These are phyloP conservation scores for Reticulascus tulasneorum DNA, from an alignment of 2,329 filamentous ascomycete species.

Conservation along the genomic window DNA sequence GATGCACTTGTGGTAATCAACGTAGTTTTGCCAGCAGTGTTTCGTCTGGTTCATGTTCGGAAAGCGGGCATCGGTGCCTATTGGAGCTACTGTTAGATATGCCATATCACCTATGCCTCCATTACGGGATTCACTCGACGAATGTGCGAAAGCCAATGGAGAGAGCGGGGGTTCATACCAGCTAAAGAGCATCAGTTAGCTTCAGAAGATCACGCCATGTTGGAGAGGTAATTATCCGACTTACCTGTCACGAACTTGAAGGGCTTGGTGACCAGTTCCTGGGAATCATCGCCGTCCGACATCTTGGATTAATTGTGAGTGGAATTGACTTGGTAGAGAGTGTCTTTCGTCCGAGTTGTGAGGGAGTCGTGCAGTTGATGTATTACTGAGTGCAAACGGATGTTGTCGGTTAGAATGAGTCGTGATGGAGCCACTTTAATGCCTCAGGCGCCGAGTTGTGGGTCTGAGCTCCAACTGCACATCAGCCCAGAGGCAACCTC, in stretches of 20 bases:
- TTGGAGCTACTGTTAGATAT: conserved; percentile 7
- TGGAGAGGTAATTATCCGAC: conserved; percentile 39
- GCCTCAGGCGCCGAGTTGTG: conserved; percentile 26
- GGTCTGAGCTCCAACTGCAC: conserved; percentile 9
- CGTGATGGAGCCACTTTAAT: conserved; percentile 17
- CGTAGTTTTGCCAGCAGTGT: conserved; percentile 99
- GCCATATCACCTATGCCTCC: neutral
- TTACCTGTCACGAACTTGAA: conserved; percentile 99
- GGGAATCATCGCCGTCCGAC: conserved; percentile 84
- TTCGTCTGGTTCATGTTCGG: conserved; percentile 98
- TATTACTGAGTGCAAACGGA: conserved; percentile 21
- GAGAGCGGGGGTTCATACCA: conserved; percentile 32
- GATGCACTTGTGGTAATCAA: conserved; percentile 99
- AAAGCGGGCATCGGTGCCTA: conserved; percentile 98
- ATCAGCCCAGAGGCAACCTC: conserved; percentile 14
- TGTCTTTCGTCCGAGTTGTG: conserved; percentile 24
- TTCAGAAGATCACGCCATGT: conserved; percentile 34
- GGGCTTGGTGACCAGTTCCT: conserved; percentile 86
- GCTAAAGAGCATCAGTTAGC: conserved; percentile 38
- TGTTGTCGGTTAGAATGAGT: conserved; percentile 16
- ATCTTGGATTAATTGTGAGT: conserved; percentile 60
- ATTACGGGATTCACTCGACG: conserved; percentile 22
- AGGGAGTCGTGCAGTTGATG: conserved; percentile 31
- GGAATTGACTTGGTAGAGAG: conserved; percentile 19
- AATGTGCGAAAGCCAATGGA: conserved; percentile 17